These are phyloP conservation scores for Wickerhamiella allomyrinae DNA, from an alignment of 805 yeast genomes.

Conservation along the genomic window DNA sequence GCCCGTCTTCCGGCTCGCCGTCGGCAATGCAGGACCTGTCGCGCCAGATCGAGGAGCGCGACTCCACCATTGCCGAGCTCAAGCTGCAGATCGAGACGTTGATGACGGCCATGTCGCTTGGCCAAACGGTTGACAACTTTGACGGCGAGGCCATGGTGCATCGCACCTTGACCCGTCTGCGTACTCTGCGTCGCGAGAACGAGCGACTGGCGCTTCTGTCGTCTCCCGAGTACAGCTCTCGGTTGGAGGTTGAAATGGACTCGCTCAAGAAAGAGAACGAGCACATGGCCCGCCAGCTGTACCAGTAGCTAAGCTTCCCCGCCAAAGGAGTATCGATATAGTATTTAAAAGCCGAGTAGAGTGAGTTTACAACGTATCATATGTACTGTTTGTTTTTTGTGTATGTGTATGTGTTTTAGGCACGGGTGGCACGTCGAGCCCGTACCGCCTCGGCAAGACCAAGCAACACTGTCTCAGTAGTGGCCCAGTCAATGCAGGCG, in stretches of 20 bases:
- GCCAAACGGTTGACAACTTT: slow-evolving; percentile 5
- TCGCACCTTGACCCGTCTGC: slow-evolving; percentile 15
- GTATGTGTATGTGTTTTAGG: background rate
- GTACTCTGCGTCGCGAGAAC: slow-evolving; percentile 16
- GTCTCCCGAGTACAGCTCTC: slow-evolving; percentile 9
- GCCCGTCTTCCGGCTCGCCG: background rate
- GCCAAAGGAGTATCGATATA: background rate
- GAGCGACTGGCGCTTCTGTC: slow-evolving; percentile 10
- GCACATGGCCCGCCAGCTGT: slow-evolving; percentile 6
- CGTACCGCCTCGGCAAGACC: slow-evolving; percentile 67
- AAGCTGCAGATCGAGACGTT: slow-evolving; percentile 15
- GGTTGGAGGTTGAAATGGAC: slow-evolving; percentile 12
- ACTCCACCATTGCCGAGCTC: slow-evolving; percentile 10
- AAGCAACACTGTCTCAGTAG: slow-evolving; percentile 58
- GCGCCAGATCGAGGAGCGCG: background rate
- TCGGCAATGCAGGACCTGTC: background rate
- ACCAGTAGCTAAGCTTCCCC: background rate
- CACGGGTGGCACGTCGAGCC: slow-evolving; percentile 42
- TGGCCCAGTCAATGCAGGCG: slow-evolving; percentile 87
- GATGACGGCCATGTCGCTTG: slow-evolving; percentile 13
- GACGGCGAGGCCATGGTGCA: slow-evolving; percentile 17
- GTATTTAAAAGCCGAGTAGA: too few relatives aligned
- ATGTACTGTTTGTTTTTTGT: too few relatives aligned
- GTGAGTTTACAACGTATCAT: too few relatives aligned
- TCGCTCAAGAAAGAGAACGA: slow-evolving; percentile 11